Evolutionary conservation across 768 basidiomycete species (phyloP), one percentile per base, ranked within the genome.

Genomic region (Naganishia kalamii): DNA sequence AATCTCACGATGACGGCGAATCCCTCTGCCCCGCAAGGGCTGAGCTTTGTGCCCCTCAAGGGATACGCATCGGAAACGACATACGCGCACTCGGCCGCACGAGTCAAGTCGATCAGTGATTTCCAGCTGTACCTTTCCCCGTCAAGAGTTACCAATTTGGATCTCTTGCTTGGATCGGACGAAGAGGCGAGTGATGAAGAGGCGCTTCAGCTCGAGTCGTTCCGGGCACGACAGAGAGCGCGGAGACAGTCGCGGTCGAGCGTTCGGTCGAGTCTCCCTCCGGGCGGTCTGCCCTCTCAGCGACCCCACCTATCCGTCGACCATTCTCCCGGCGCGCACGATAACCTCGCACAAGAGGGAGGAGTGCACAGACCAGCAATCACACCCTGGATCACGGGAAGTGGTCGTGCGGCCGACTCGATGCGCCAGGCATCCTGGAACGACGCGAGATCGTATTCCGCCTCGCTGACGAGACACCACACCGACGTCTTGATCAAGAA

Each of bases 121-220:
- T 78, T 76, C 63, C 71, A 72, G 35, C 72, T 78, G 2, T 74
- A 78, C 59, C 71, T 78, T 0, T 76, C 77, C 2, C 75, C 75
- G 0, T 75, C 77, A 0, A 62, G 76, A 47, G 46, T 74, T 13
- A 72, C 74, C 12, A 65, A 75, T 60, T 54, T 75, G 15, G 74
- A 75, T 47, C 47, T 75, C 2, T 57, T 77, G 10, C 67, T 72
- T 10, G 74, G 73, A 51, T 69, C 70, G 13, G 72, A 72, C 8
- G 68, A 69, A 0, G 72, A 72, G n/a, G 54, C 54, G 23, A 57
- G 54, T 40, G 60, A 44, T 15, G 62, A 60, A 23, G 66, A 67
- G 23, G 32, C 54, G 23, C 37, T 57, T 4, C 54, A 57, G 19
- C 37, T 57, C 11, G 54, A 57, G 23, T 57, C 54, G 7, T 37